Conservation (phyloP, 148 eudicot genomes). For the Diospyros kaki region DNA sequence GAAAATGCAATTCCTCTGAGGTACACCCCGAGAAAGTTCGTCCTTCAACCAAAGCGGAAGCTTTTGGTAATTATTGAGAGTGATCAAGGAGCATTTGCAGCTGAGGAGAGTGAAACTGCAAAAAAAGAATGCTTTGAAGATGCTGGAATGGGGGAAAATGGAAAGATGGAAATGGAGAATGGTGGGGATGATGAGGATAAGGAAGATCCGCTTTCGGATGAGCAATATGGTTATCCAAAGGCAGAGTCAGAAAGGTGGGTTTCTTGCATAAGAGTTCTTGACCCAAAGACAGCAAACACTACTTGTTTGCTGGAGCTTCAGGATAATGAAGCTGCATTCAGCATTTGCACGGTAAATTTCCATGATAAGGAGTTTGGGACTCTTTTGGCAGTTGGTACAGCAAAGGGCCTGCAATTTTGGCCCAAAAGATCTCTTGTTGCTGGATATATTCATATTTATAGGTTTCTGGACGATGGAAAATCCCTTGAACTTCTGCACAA, state of each 20-base stretch:
- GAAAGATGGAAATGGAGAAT: constrained; percentile 76
- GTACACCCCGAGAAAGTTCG: constrained; percentile 97
- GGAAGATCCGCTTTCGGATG: constrained; percentile 80
- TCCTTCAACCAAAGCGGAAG: constrained; percentile 77
- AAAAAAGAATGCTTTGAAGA: constrained; percentile 84
- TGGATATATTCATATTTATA: constrained; percentile 89
- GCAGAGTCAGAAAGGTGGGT: constrained; percentile 94
- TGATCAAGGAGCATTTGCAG: constrained; percentile 88
- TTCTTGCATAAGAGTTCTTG: constrained; percentile 95
- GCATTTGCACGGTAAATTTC: constrained; percentile 91
- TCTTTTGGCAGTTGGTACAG: constrained; percentile 94
- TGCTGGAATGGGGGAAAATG: constrained; percentile 80
- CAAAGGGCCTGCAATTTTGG: constrained; percentile 87
- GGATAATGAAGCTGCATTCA: constrained; percentile 95
- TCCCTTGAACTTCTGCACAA: constrained; percentile 94
- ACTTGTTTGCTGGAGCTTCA: constrained; percentile 95
- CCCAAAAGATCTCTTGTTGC: constrained; percentile 70
- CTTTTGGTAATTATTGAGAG: constrained; percentile 83
- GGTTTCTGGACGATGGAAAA: constrained; percentile 84
- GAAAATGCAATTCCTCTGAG: constrained; percentile 85
- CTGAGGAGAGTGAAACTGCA: constrained; percentile 88
- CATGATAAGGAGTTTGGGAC: constrained; percentile 98
- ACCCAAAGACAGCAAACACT: constrained; percentile 72
- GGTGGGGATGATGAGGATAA: constrained; percentile 78
- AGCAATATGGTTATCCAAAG: constrained; percentile 95